A percentile compares a stretch with the other conserved stretches of the same genome.
phyloP scores from a whole-genome alignment of 257 asterid genomes.

The Jacaranda mimosifolia region DNA sequence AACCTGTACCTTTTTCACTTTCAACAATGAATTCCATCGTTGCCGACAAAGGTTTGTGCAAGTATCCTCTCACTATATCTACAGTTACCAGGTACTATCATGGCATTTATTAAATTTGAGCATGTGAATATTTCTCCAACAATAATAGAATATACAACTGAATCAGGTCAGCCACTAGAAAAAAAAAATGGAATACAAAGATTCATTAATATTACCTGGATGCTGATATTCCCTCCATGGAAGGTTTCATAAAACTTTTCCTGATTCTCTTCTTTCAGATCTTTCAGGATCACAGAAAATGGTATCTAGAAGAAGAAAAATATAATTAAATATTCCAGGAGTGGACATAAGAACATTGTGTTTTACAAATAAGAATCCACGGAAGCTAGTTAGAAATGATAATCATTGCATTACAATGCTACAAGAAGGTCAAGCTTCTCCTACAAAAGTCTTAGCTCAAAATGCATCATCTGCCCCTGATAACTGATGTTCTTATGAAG shows the following conservation, averaged over 20 bases:
- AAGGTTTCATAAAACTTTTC: slow-evolving; percentile 81
- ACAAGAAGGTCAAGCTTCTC: slow-evolving; percentile 20
- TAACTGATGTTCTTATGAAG: neutral
- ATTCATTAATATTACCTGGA: slow-evolving; percentile 63
- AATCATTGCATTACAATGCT: slow-evolving; percentile 10
- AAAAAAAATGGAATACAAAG: slow-evolving; percentile 17
- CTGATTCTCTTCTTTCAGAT: slow-evolving; percentile 53
- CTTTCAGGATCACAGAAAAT: slow-evolving; percentile 72
- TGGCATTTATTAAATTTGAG: slow-evolving; percentile 48
- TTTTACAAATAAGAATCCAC: slow-evolving; percentile 18
- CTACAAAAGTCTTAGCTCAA: neutral
- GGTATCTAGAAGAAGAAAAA: slow-evolving; percentile 58
- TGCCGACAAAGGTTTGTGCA: slow-evolving; percentile 76
- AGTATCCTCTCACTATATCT: slow-evolving; percentile 80
- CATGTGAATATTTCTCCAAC: slow-evolving; percentile 35
- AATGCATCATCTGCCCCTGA: neutral
- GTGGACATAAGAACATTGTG: slow-evolving; percentile 1
- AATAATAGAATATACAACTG: slow-evolving; percentile 20
- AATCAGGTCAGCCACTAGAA: slow-evolving; percentile 17
- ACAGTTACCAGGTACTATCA: slow-evolving; percentile 76
- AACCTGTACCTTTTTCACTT: slow-evolving; percentile 66
- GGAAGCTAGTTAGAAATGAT: slow-evolving; percentile 23
- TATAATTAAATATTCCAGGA: slow-evolving; percentile 21
- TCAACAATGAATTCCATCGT: slow-evolving; percentile 75
- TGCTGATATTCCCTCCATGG: slow-evolving; percentile 81